Evolutionary conservation across 1,284 basidiomycete genomes (phyloP).

Genomic region (Amylostereum chailletii): DNA sequence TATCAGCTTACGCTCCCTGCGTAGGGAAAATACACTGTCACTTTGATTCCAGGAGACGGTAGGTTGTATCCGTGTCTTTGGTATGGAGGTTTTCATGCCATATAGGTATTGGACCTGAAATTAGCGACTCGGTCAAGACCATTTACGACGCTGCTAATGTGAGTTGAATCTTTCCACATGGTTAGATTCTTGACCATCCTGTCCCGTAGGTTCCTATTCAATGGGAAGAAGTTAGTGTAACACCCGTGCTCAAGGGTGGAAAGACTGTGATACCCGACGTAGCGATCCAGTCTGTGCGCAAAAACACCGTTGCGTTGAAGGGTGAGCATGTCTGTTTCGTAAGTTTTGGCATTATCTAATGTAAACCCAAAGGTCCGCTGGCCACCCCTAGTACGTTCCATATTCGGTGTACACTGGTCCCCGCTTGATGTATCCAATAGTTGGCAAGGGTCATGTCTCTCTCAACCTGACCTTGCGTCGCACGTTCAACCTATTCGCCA

Average conservation of each 20-base stretch:
- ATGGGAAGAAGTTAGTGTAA: constrained; percentile 99
- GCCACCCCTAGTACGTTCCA: constrained; percentile 78
- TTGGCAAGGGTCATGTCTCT: constrained; percentile 98
- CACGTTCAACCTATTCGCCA: constrained; percentile 98
- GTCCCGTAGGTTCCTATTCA: constrained; percentile 79
- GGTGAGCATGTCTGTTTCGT: constrained; percentile 38
- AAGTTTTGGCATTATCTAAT: constrained; percentile 7
- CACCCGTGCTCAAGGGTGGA: constrained; percentile 88
- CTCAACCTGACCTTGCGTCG: constrained; percentile 94
- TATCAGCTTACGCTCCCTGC: constrained; percentile 1
- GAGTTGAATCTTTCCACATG: constrained; percentile 11
- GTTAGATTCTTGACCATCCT: not conserved
- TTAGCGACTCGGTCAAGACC: constrained; percentile 90
- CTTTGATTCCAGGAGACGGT: constrained; percentile 90
- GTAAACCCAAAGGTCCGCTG: constrained; percentile 62
- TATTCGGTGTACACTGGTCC: constrained; percentile 11
- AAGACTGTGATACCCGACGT: constrained; percentile 95
- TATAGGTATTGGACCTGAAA: constrained; percentile 96
- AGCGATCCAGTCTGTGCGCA: constrained; percentile 89
- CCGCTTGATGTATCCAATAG: constrained; percentile 30
- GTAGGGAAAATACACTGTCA: constrained; percentile 93
- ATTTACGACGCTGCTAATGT: constrained; percentile 90
- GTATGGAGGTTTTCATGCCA: not conserved
- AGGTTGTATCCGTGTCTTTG: constrained; percentile 18
- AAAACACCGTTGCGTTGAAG: constrained; percentile 97